Evolutionary conservation across 2,329 filamentous ascomycete genomes (phyloP).

Genomic region (Penicillium freii): DNA sequence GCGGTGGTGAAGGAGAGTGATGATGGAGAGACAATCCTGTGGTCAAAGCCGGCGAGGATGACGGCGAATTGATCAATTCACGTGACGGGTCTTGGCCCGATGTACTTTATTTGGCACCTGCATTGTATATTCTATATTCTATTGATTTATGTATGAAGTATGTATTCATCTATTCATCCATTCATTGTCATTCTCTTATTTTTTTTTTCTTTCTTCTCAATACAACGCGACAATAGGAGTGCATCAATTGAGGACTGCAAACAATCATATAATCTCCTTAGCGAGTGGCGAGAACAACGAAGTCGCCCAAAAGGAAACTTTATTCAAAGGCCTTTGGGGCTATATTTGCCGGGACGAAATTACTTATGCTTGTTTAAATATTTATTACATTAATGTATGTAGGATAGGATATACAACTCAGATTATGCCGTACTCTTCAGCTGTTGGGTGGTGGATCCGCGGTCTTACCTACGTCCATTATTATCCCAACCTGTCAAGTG

Average conservation of each 20-base stretch:
- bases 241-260: not conserved
- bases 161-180: not conserved
- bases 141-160: not conserved
- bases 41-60: conserved; percentile 20
- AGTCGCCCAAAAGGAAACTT: not conserved
- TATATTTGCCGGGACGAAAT: not conserved
- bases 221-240: not conserved
- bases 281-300: not conserved
- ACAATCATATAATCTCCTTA: not conserved
- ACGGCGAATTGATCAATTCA: conserved; percentile 10
- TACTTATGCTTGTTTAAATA: not conserved
- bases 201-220: not conserved
- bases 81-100: conserved; percentile 10
- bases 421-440: not conserved
- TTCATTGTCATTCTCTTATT: not conserved
- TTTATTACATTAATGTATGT: not conserved
- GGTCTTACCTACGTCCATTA: not conserved
- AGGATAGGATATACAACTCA: not conserved
- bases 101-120: conserved; percentile 10
- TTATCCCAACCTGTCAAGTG: not conserved
- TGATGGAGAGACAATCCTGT: conserved; percentile 19
- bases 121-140: not conserved
- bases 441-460: not conserved
- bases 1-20: conserved; percentile 15
- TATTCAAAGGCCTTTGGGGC: not conserved